These are phyloP conservation scores for Ophiostoma novo-ulmi DNA, from an alignment of 2,329 filamentous ascomycete species.

Conservation along the genomic window DNA sequence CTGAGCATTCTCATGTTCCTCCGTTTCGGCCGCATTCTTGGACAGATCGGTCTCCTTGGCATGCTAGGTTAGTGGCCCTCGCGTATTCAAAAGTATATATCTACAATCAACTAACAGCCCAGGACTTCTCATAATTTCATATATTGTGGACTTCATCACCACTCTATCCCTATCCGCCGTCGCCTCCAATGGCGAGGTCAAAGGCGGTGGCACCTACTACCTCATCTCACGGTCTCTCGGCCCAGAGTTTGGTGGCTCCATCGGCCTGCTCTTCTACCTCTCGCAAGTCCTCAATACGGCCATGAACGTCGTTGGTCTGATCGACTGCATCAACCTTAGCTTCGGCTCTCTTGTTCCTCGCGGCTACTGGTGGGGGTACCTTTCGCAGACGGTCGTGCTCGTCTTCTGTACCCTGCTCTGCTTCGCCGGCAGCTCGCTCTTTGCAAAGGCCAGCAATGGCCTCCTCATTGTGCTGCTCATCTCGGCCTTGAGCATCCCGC, in stretches of 20 bases:
- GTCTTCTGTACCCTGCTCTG: constrained; percentile 69
- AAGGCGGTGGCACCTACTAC: constrained; percentile 83
- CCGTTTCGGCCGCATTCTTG: constrained; percentile 78
- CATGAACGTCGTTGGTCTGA: constrained; percentile 79
- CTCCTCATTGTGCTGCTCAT: constrained; percentile 65
- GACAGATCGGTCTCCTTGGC: constrained; percentile 71
- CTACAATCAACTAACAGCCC: constrained; percentile 15
- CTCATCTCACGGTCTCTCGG: constrained; percentile 80
- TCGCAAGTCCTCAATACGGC: constrained; percentile 83
- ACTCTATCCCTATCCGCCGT: constrained; percentile 83
- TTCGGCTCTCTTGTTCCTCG: constrained; percentile 63
- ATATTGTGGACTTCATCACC: constrained; percentile 75
- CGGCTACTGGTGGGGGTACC: constrained; percentile 71
- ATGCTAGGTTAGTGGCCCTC: constrained; percentile 59
- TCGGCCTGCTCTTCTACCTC: constrained; percentile 84
- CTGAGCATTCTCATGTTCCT: constrained; percentile 90
- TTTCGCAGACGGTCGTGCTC: constrained; percentile 67
- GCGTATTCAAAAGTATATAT: not conserved
- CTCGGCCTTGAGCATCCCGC: constrained; percentile 73
- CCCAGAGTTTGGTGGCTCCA: constrained; percentile 83
- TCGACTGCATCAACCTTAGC: constrained; percentile 76
- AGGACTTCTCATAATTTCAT: constrained; percentile 71
- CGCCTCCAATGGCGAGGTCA: constrained; percentile 82
- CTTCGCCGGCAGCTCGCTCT: constrained; percentile 72
- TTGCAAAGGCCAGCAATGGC: constrained; percentile 73